A percentile compares a stretch with the other conserved stretches of the same genome.
These are phyloP conservation scores for Fusarium nodosum DNA, from an alignment of 2,329 filamentous ascomycete genomes.

Conservation along the genomic window DNA sequence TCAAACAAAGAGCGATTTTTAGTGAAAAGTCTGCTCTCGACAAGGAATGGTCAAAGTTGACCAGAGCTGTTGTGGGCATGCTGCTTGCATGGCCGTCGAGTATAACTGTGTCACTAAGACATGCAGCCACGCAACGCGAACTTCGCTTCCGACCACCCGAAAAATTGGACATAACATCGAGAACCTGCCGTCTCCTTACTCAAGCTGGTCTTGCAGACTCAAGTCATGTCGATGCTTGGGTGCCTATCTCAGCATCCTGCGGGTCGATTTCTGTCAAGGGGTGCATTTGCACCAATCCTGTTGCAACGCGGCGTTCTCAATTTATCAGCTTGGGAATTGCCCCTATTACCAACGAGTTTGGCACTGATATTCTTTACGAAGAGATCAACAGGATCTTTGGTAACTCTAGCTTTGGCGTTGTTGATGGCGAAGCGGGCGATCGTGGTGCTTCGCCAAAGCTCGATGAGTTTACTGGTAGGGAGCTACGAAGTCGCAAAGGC, in stretches of 20 bases:
- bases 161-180: conserved; percentile 37
- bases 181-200: conserved; percentile 66
- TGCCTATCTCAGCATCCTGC: conserved; percentile 76
- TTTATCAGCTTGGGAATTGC: conserved; percentile 84
- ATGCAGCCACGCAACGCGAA: conserved; percentile 58
- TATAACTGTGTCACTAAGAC: conserved; percentile 70
- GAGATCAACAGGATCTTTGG: conserved; percentile 83
- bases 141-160: conserved; percentile 55
- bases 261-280: conserved; percentile 74
- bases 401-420: conserved; percentile 80
- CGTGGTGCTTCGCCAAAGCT: conserved; percentile 53
- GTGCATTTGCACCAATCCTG: conserved; percentile 77
- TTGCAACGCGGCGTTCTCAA: conserved; percentile 79
- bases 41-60: conserved; percentile 76
- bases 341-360: conserved; percentile 70
- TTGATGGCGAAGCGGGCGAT: conserved; percentile 63
- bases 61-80: conserved; percentile 70
- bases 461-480: conserved; percentile 63
- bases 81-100: conserved; percentile 76
- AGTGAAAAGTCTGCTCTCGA: conserved; percentile 65
- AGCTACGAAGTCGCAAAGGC: conserved; percentile 67
- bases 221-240: conserved; percentile 71
- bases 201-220: conserved; percentile 75
- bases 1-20: conserved; percentile 79
- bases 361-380: conserved; percentile 77